Conservation (phyloP, 78 protist species). For the Guillardia theta region DNA sequence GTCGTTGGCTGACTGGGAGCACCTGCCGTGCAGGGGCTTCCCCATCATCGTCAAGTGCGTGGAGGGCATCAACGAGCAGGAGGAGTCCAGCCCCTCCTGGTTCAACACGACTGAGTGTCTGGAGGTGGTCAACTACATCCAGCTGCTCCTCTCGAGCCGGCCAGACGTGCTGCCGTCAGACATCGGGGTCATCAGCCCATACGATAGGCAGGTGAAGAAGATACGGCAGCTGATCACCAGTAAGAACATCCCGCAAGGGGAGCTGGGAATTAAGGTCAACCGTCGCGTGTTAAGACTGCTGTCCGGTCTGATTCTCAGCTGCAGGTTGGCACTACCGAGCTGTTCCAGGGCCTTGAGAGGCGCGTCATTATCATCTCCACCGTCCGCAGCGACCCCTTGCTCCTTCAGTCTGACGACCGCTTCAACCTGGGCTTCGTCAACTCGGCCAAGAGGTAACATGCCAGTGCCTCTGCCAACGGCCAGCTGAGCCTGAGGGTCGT, state of each 20-base stretch:
- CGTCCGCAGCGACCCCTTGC: conserved; percentile 1
- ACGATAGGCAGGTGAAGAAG: conserved; percentile 44
- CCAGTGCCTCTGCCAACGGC: too few relatives aligned
- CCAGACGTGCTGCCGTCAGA: neutral
- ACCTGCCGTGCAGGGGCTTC: neutral
- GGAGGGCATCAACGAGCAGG: conserved; percentile 28
- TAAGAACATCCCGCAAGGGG: too few relatives aligned
- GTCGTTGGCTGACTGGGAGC: neutral
- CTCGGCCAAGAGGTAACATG: conserved; percentile 50
- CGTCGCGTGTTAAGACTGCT: neutral
- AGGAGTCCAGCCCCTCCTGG: conserved; percentile 47
- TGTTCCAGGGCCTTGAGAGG: conserved; percentile 60
- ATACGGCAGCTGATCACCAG: neutral
- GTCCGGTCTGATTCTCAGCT: neutral
- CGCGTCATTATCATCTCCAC: conserved; percentile 55
- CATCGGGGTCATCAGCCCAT: conserved; percentile 52
- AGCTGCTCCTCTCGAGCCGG: neutral
- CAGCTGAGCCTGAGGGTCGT: too few relatives aligned
- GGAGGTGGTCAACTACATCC: neutral
- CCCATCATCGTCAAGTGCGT: conserved; percentile 41
- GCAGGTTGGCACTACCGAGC: conserved; percentile 32
- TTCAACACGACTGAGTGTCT: conserved; percentile 48
- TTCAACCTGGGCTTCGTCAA: conserved; percentile 50
- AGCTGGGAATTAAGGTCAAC: too few relatives aligned
- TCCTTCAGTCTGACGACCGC: neutral